Conservation (phyloP, 208 protist genomes). For the Wallacemonas rigidus region DNA sequence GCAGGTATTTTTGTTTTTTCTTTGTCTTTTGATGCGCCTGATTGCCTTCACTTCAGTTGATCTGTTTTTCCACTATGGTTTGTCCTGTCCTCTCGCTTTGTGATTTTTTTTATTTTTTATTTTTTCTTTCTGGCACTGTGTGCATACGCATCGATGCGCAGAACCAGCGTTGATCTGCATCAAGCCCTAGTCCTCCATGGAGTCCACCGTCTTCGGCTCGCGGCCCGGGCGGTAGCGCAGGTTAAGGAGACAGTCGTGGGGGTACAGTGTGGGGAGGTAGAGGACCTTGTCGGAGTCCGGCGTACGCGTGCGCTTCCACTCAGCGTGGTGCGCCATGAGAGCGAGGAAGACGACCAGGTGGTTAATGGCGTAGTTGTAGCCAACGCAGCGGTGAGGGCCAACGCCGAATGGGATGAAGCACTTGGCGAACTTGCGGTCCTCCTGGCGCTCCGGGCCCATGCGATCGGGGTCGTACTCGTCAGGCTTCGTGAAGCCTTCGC, state of each 20-base stretch:
- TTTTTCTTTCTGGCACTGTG: background rate
- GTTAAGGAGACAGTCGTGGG: slow-evolving; percentile 82
- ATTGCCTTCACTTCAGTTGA: too few relatives aligned
- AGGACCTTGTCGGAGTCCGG: slow-evolving; percentile 89
- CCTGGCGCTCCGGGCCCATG: slow-evolving; percentile 86
- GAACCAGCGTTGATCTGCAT: too few relatives aligned
- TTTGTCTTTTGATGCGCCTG: too few relatives aligned
- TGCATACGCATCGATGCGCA: too few relatives aligned
- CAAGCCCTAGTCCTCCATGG: background rate
- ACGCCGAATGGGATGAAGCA: slow-evolving; percentile 93
- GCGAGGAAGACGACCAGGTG: slow-evolving; percentile 92
- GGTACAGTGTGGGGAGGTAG: slow-evolving; percentile 93
- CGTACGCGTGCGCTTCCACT: slow-evolving; percentile 85
- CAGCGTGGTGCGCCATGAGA: slow-evolving; percentile 57
- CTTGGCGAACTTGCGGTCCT: slow-evolving; percentile 89
- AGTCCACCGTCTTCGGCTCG: slow-evolving; percentile 9
- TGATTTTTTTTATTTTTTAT: background rate
- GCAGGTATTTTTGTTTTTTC: too few relatives aligned
- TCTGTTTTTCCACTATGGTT: too few relatives aligned
- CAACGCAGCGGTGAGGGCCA: slow-evolving; percentile 92
- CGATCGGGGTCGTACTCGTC: slow-evolving; percentile 94
- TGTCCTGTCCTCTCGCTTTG: too few relatives aligned
- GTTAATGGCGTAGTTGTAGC: slow-evolving; percentile 94
- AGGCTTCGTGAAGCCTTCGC: slow-evolving; percentile 90
- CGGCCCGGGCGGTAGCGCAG: slow-evolving; percentile 62